Evolutionary conservation across 495 filamentous ascomycete species (phyloP), one percentile per base, ranked within the genome.

Genomic region (Jackrogersella minutella): DNA sequence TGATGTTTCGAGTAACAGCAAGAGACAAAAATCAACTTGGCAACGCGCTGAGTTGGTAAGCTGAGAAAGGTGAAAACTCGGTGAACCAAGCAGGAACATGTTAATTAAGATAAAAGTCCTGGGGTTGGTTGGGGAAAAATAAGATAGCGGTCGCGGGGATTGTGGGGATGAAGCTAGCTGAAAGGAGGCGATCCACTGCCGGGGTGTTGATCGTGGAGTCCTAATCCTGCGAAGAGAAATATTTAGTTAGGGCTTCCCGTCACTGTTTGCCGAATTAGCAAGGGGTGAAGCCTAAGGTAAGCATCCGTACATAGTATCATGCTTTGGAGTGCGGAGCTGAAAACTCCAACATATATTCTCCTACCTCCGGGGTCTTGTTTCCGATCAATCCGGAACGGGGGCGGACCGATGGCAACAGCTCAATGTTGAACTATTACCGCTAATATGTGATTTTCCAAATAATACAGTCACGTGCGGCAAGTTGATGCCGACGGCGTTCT

Each of bases 141-240:
- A 33, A 52, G 26, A 55, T 52, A 54, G 49, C 54, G 6, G 26
- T 51, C 66, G 59, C 59, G 66, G 66, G 66, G 66, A 51, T 50
- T 64, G 60, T 64, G 66, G 66, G 37, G 60, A 52, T 50, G 49
- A 68, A 55, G 65, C 59, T 63, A 68, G 28, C 53, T 41, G 44
- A 43, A 64, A 68, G 59, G 41, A 64, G 54, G 39, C 41, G 59
- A 59, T 59, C 59, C 59, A 63, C 59, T 56, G 4, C 53, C 59
- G 54, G 54, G 53, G 58, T 68, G 19, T 46, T 49, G 40, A 54
- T 63, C 65, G 59, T 63, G 65, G 59, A 63, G 59, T 59, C 54
- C n/a, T 40, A 33, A 16, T 30, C 24, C 26, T 39, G 33, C 1
- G 43, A 26, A 26, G 8, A 52, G 41, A 17, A 17, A 5, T 24